Percentiles rank a stretch among this genome's conserved stretches.
phyloP scores from a whole-genome alignment of 108 stramenopile genomes.

The Aureococcus anophagefferens region DNA sequence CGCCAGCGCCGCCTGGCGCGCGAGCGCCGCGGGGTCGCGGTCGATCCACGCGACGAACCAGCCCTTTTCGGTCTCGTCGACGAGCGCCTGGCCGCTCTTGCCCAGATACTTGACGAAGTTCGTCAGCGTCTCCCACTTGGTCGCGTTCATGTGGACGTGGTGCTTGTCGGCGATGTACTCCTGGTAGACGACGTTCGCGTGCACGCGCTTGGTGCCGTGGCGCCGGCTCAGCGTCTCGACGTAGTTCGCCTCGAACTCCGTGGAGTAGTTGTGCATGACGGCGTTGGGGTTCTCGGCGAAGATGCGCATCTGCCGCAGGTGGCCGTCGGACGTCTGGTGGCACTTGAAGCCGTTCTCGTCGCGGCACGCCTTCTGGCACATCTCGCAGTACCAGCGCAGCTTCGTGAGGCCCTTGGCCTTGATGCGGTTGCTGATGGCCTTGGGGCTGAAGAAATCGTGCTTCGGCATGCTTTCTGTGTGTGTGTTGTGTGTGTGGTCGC shows the following conservation, averaged over 20 bases:
- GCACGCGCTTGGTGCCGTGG: slow-evolving; percentile 80
- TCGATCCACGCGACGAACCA: slow-evolving; percentile 94
- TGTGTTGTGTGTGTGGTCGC: too few species aligned
- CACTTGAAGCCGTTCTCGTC: slow-evolving; percentile 97
- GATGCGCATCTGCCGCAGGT: slow-evolving; percentile 91
- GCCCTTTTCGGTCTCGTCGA: slow-evolving; percentile 93
- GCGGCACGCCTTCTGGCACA: slow-evolving; percentile 96
- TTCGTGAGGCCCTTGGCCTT: slow-evolving; percentile 93
- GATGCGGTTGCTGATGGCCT: slow-evolving; percentile 80
- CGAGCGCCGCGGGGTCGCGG: slow-evolving; percentile 59
- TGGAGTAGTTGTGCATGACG: slow-evolving; percentile 61
- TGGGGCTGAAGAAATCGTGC: slow-evolving; percentile 27
- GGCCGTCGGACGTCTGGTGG: slow-evolving; percentile 84
- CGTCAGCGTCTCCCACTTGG: slow-evolving; percentile 82
- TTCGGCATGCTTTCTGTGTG: too few species aligned
- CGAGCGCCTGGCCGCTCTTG: slow-evolving; percentile 74
- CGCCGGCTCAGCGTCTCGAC: slow-evolving; percentile 71
- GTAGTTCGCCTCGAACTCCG: slow-evolving; percentile 74
- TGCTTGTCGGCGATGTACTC: slow-evolving; percentile 87
- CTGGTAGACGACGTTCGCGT: slow-evolving; percentile 94
- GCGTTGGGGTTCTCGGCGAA: slow-evolving; percentile 71
- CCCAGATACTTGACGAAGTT: slow-evolving; percentile 94
- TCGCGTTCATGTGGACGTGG: slow-evolving; percentile 98
- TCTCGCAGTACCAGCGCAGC: slow-evolving; percentile 72
- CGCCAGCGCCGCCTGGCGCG: slow-evolving; percentile 38